Evolutionary conservation across 1,139 yeast species (phyloP).

Genomic region (Yamadazyma siamensis): DNA sequence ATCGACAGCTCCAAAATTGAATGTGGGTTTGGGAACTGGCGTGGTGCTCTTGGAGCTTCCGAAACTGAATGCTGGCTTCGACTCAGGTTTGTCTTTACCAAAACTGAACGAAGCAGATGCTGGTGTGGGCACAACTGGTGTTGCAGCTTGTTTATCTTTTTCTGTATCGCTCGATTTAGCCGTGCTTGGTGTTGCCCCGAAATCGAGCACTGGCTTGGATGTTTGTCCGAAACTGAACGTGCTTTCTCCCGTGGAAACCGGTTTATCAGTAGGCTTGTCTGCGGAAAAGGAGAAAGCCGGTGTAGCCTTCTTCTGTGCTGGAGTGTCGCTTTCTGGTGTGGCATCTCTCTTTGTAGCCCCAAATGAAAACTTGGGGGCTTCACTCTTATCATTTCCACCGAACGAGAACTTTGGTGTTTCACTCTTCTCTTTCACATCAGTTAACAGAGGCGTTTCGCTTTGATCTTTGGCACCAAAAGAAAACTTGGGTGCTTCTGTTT

Average conservation of each 20-base stretch:
- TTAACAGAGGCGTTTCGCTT: no score
- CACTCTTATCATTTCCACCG: no score
- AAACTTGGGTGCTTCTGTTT: slow-evolving; percentile 6
- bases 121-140: no score
- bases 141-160: neutral
- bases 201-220: slow-evolving; percentile 1
- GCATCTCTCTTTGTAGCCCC: no score
- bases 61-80: slow-evolving; percentile 6
- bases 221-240: no score
- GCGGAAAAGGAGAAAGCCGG: slow-evolving; percentile 15
- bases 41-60: neutral
- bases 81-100: neutral
- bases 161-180: neutral
- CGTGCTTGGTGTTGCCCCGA: slow-evolving; percentile 1
- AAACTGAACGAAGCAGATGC: no score
- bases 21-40: neutral
- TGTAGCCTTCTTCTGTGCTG: slow-evolving; percentile 1
- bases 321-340: no score
- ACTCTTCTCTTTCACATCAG: no score
- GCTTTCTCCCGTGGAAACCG: no score
- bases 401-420: slow-evolving; percentile 9
- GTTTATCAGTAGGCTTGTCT: no score
- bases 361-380: slow-evolving; percentile 1
- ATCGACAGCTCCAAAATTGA: slow-evolving; percentile 6
- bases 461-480: slow-evolving; percentile 5